Conservation (phyloP, 768 basidiomycete genomes). For the Mycena vitilis region DNA sequence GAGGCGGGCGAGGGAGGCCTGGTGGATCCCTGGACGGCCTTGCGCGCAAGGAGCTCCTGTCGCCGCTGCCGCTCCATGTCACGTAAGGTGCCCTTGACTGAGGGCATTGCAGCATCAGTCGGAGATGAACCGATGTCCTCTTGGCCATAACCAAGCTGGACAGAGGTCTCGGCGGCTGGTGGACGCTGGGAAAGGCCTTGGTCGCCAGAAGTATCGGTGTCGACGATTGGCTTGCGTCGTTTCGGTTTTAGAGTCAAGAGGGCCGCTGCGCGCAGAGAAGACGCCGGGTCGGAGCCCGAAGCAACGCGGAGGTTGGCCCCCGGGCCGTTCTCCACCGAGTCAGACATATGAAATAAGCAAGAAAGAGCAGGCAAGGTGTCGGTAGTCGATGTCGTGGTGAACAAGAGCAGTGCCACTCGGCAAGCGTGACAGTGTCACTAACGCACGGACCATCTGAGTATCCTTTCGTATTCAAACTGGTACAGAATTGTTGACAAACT, state of each 20-base stretch:
- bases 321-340: conserved; percentile 28
- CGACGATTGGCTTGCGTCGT: too few relatives aligned
- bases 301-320: conserved; percentile 30
- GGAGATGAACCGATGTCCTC: conserved; percentile 57
- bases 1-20: conserved; percentile 49
- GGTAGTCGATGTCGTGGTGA: too few relatives aligned
- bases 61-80: conserved; percentile 83
- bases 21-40: conserved; percentile 76
- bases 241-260: too few relatives aligned
- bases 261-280: too few relatives aligned
- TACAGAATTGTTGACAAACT: too few relatives aligned
- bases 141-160: conserved; percentile 81
- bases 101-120: conserved; percentile 39
- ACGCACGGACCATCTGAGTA: too few relatives aligned
- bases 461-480: too few relatives aligned
- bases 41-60: conserved; percentile 81
- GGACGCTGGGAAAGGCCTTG: too few relatives aligned
- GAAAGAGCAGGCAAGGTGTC: too few relatives aligned
- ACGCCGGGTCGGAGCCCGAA: conserved; percentile 57
- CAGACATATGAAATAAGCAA: conserved; percentile 17
- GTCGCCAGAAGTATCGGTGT: too few relatives aligned
- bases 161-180: conserved; percentile 49
- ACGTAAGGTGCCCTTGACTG: conserved; percentile 54
- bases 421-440: too few relatives aligned
- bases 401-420: too few relatives aligned